Percentiles rank a stretch among this genome's conserved stretches.
Conservation (phyloP, 106 monocot genomes). For the Apostasia shenzhenica region DNA sequence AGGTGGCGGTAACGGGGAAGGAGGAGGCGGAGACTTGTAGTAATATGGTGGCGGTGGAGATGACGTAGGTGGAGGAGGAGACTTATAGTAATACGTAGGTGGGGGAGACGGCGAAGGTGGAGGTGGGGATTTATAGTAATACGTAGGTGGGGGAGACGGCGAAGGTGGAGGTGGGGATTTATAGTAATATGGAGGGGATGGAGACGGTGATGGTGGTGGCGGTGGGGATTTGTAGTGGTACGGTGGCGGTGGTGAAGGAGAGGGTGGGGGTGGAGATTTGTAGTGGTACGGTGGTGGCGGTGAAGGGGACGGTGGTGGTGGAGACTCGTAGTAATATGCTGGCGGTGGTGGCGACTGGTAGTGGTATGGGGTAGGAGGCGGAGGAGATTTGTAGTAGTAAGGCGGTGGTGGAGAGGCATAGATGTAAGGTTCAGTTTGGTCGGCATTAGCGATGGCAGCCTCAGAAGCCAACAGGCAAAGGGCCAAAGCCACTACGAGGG, state of each 20-base stretch:
- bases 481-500: slow-evolving; percentile 15
- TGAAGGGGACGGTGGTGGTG: slow-evolving; percentile 4
- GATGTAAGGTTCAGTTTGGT: slow-evolving; percentile 1
- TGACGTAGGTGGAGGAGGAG: slow-evolving; percentile 20
- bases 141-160: background rate
- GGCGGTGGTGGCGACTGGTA: slow-evolving; percentile 11
- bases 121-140: background rate
- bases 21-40: slow-evolving; percentile 14
- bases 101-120: background rate
- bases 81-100: slow-evolving; percentile 21
- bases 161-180: background rate
- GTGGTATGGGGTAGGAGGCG: slow-evolving; percentile 20
- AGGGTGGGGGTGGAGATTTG: slow-evolving; percentile 24
- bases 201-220: slow-evolving; percentile 5
- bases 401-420: slow-evolving; percentile 21
- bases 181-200: background rate
- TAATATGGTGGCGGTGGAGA: background rate
- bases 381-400: slow-evolving; percentile 23
- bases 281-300: slow-evolving; percentile 18
- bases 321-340: slow-evolving; percentile 8
- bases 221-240: slow-evolving; percentile 23
- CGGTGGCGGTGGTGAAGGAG: slow-evolving; percentile 14
- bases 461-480: background rate
- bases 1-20: slow-evolving; percentile 14
- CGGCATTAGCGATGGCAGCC: background rate